These are phyloP conservation scores for Tricholomella constricta DNA, from an alignment of 768 basidiomycete genomes.

Conservation along the genomic window DNA sequence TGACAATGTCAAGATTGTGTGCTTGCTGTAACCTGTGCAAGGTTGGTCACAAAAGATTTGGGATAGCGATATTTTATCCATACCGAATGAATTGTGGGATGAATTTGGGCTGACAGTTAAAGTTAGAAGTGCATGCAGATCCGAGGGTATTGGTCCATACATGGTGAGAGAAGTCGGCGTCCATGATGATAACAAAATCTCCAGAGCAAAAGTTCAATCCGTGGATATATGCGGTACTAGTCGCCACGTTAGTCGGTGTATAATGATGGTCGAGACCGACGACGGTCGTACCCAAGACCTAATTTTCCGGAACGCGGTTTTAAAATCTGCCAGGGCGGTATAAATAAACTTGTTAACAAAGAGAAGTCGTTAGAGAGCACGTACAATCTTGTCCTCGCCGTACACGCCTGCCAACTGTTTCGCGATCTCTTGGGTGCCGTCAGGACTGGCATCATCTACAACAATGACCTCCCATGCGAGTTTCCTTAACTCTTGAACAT, in stretches of 20 bases:
- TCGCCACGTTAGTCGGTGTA: constrained; percentile 4
- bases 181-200: constrained; percentile 96
- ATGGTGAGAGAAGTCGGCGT: constrained; percentile 95
- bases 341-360: constrained; percentile 4
- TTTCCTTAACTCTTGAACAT: constrained; percentile 41
- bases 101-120: constrained; percentile 75
- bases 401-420: constrained; percentile 75
- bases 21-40: constrained; percentile 70
- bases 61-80: constrained; percentile 7
- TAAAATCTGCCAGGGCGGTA: constrained; percentile 51
- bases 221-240: constrained; percentile 83
- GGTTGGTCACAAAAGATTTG: not conserved
- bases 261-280: not conserved
- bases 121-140: not conserved
- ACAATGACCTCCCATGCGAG: constrained; percentile 88
- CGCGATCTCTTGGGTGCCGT: constrained; percentile 90
- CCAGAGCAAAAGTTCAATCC: constrained; percentile 88
- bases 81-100: constrained; percentile 91
- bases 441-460: constrained; percentile 91
- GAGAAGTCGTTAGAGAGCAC: constrained; percentile 21
- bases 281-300: constrained; percentile 71
- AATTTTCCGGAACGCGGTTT: constrained; percentile 90
- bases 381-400: constrained; percentile 82
- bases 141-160: constrained; percentile 43
- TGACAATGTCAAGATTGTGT: constrained; percentile 91